A percentile compares a stretch with the other conserved stretches of the same genome.
Evolutionary conservation across 192 early-diverging fungal genomes (phyloP).

Genomic region (Coemansia sp.): DNA sequence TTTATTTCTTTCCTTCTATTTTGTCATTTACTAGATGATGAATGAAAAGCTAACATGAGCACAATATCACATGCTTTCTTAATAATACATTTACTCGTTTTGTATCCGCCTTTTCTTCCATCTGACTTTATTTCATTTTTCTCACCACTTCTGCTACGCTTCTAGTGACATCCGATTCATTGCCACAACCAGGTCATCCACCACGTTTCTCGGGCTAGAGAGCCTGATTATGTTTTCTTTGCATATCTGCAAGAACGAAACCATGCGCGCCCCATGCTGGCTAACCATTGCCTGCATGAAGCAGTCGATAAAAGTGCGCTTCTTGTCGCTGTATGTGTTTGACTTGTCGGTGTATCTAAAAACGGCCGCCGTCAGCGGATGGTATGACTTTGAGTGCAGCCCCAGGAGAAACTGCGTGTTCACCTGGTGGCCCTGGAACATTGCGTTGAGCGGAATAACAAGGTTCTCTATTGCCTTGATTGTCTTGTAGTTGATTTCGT

Average conservation of each 20-base stretch:
- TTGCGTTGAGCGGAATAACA: conserved; percentile 35
- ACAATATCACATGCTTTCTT: conserved; percentile 9
- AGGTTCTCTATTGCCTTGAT: conserved; percentile 39
- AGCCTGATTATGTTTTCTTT: conserved; percentile 13
- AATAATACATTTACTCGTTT: not conserved
- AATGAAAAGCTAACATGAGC: not conserved
- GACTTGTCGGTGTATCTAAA: conserved; percentile 20
- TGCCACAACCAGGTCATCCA: conserved; percentile 23
- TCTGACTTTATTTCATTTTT: not conserved
- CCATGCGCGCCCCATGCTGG: conserved; percentile 31
- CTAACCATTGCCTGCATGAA: conserved; percentile 45
- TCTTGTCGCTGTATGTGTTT: not conserved
- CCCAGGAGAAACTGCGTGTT: conserved; percentile 17
- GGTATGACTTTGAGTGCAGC: conserved; percentile 5
- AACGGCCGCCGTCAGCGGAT: conserved; percentile 29
- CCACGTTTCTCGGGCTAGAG: not conserved
- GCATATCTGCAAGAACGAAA: conserved; percentile 30
- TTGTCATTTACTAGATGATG: not conserved
- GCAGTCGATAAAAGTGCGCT: conserved; percentile 36
- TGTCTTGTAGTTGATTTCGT: conserved; percentile 47
- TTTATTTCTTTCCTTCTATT: too few species aligned
- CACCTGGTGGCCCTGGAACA: conserved; percentile 25
- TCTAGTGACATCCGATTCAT: conserved; percentile 29
- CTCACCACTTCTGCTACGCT: not conserved
- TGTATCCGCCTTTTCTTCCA: too few species aligned